Evolutionary conservation across 495 filamentous ascomycete species (phyloP), one percentile per base, ranked within the genome.

Genomic region (Cudoniella acicularis): DNA sequence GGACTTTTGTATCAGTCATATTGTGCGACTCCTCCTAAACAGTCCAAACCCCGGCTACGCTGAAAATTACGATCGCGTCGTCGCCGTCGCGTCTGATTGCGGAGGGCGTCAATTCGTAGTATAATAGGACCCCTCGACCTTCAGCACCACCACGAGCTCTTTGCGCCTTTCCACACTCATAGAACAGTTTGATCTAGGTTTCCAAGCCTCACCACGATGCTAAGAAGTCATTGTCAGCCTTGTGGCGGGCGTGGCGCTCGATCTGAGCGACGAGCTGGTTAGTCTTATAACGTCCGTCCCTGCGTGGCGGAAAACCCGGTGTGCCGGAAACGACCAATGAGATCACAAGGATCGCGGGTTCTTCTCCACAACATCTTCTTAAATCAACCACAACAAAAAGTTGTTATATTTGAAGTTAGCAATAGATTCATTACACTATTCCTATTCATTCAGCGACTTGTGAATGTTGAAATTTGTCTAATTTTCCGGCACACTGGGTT

Each of bases 31-130:
- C 64, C 23, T 65, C 52, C 55, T 65, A 49, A 67, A 64, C 40
- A 56, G 26, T 57, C 54, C 50, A 59, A 53, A 60, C 40, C 26
- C 53, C 41, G 11, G 47, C 56, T 63, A 60, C 52, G 65, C 49
- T 54, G 52, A 65, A 67, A 65, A 46, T 62, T 69, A 65, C 56
- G 46, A 61, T 67, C 48, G 47, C 62, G 54, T 69, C 58, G 57
- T 66, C 64, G 62, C 67, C 50, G 40, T 57, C 59, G 52, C 56
- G 25, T 62, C 57, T 54, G 47, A 49, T 65, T 67, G 42, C 49
- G 51, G 57, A 61, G 62, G 63, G 59, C 49, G 25, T 61, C 49
- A 42, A 62, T 69, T 69, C 59, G 58, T 57, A 47, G 56, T 59
- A 54, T 61, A 60, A 57, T 46, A 63, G 57, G 52, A 55, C 43